Evolutionary conservation across 352 stramenopile genomes (phyloP).

Genomic region (Globisporangium takayamanum): DNA sequence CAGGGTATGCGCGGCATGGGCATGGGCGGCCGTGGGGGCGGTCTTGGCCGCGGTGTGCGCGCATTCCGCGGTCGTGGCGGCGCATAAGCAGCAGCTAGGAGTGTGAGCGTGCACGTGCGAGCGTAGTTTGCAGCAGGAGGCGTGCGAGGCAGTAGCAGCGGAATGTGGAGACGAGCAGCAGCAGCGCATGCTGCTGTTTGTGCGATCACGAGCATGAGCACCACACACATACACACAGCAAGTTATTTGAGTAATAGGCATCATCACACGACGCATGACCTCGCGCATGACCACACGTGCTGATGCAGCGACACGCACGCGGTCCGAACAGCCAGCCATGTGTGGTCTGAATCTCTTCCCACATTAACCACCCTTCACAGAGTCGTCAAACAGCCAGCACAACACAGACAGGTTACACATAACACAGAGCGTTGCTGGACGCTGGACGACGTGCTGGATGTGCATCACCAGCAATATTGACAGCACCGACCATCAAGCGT

Average conservation of each 20-base stretch:
- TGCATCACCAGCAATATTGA: too few species aligned
- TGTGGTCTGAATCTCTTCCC: neutral
- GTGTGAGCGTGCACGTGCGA: neutral
- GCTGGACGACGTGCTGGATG: too few species aligned
- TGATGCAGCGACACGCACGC: neutral
- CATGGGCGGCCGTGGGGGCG: slow-evolving; percentile 64
- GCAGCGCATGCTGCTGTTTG: neutral
- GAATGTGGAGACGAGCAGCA: neutral
- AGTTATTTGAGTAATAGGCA: slow-evolving; percentile 8
- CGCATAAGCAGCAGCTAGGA: slow-evolving; percentile 35
- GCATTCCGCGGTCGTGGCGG: slow-evolving; percentile 73
- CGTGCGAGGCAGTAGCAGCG: neutral
- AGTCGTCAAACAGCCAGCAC: neutral
- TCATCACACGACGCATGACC: neutral
- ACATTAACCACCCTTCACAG: neutral
- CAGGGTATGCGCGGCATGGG: slow-evolving; percentile 88
- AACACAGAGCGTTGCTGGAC: too few species aligned
- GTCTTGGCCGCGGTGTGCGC: slow-evolving; percentile 71
- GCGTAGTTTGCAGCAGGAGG: neutral
- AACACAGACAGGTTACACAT: too few species aligned
- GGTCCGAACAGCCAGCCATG: neutral
- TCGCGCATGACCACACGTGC: too few species aligned
- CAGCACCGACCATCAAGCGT: too few species aligned
- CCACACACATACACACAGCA: slow-evolving; percentile 1
- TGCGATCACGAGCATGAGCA: neutral